phyloP scores from a whole-genome alignment of 805 yeast species.

The Torulaspora indica region DNA sequence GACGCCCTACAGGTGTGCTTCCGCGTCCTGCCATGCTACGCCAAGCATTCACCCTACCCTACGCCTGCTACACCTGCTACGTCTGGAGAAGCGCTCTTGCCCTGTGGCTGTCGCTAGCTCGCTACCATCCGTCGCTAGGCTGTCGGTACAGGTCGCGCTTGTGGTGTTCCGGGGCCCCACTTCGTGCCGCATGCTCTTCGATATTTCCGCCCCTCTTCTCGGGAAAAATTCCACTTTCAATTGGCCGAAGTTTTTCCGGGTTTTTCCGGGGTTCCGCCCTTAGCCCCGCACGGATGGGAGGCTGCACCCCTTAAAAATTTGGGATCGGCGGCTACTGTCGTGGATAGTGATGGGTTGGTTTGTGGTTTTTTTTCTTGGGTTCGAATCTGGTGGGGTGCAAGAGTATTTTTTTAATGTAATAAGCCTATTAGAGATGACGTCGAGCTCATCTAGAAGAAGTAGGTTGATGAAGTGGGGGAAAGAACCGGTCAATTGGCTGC shows the following conservation, averaged over 20 bases:
- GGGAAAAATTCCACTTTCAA: not conserved
- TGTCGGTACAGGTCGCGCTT: not conserved
- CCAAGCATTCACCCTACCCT: too few relatives aligned
- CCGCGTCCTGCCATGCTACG: too few relatives aligned
- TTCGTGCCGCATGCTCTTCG: not conserved
- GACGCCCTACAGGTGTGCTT: too few relatives aligned
- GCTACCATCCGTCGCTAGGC: too few relatives aligned
- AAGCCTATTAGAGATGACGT: not conserved
- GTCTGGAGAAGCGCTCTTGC: too few relatives aligned
- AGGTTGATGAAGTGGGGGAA: too few relatives aligned
- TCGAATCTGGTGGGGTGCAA: not conserved
- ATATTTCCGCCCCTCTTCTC: not conserved
- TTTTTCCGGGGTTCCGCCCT: not conserved
- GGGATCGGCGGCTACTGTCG: not conserved
- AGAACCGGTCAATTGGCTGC: too few relatives aligned
- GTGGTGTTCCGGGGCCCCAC: not conserved
- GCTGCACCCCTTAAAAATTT: not conserved
- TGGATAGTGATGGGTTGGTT: not conserved
- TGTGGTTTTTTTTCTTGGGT: not conserved
- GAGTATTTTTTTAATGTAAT: not conserved
- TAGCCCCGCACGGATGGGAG: too few relatives aligned
- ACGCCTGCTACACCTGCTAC: too few relatives aligned
- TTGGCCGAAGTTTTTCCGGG: not conserved
- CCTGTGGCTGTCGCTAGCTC: too few relatives aligned
- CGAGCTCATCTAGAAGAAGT: not conserved